Evolutionary conservation across 768 basidiomycete genomes (phyloP).

Genomic region (Tricholoma sp.): DNA sequence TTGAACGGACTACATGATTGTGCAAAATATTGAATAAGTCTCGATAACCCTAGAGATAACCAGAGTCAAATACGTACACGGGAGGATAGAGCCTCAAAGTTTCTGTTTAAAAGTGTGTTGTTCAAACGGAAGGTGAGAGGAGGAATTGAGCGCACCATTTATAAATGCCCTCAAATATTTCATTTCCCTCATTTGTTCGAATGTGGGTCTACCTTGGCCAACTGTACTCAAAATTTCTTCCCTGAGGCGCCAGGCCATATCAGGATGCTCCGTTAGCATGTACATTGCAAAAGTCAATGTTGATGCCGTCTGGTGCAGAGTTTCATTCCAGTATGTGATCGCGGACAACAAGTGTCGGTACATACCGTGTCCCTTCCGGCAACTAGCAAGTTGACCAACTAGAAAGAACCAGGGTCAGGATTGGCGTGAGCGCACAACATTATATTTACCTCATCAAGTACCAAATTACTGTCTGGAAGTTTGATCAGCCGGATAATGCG

Average conservation of each 20-base stretch:
- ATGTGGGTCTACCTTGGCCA: conserved; percentile 43
- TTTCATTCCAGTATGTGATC: background rate
- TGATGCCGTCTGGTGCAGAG: conserved; percentile 34
- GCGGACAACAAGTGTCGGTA: background rate
- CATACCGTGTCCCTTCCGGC: conserved; percentile 41
- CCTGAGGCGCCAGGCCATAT: conserved; percentile 41
- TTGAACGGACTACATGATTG: background rate
- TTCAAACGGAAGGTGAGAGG: background rate
- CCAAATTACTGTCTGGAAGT: conserved; percentile 11
- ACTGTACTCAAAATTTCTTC: conserved; percentile 44
- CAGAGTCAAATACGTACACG: conserved; percentile 29
- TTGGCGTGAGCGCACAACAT: background rate
- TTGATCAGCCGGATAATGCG: background rate
- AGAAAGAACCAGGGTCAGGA: conserved; percentile 3
- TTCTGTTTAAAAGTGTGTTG: conserved; percentile 26
- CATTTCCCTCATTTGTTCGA: conserved; percentile 38
- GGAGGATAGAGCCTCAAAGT: conserved; percentile 49
- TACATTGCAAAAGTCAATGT: conserved; percentile 51
- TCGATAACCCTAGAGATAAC: background rate
- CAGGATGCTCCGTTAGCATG: conserved; percentile 48
- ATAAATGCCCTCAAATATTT: conserved; percentile 37
- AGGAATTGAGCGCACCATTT: conserved; percentile 33
- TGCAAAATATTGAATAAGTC: background rate
- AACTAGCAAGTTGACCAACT: conserved; percentile 35
- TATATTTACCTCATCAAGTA: conserved; percentile 17